Conservation (phyloP, 805 yeast genomes). For the Saccharomycodes ludwigii region DNA sequence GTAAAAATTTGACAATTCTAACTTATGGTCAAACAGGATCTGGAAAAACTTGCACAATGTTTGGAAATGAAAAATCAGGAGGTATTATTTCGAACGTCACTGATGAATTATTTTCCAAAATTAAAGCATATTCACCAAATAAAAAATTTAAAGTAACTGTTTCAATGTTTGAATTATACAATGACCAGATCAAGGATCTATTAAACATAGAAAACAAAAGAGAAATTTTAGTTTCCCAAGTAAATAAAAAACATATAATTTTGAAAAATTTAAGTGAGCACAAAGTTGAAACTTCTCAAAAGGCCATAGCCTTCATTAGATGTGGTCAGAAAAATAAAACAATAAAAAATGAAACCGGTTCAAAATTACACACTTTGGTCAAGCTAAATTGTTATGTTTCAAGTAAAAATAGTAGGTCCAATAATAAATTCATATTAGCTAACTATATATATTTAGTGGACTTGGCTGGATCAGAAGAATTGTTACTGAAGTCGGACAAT, state of each 20-base stretch:
- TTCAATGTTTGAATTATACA: slow-evolving; percentile 69
- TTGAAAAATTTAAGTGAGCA: too few relatives aligned
- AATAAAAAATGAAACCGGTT: too few relatives aligned
- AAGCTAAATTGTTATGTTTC: too few relatives aligned
- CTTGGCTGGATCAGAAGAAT: slow-evolving; percentile 85
- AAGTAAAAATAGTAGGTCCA: too few relatives aligned
- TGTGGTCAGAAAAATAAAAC: too few relatives aligned
- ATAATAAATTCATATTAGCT: too few relatives aligned
- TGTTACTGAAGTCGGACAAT: too few relatives aligned
- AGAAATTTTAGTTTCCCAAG: too few relatives aligned
- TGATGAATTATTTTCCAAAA: slow-evolving; percentile 47
- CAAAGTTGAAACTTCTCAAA: too few relatives aligned
- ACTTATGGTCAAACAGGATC: slow-evolving; percentile 76
- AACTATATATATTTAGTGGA: slow-evolving; percentile 68
- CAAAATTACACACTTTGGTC: too few relatives aligned
- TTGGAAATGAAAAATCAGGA: slow-evolving; percentile 39
- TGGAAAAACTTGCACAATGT: slow-evolving; percentile 69
- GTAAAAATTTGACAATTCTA: slow-evolving; percentile 65
- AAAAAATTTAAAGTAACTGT: slow-evolving; percentile 57
- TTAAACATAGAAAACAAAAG: slow-evolving; percentile 30
- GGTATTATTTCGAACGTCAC: slow-evolving; percentile 71
- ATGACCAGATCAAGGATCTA: slow-evolving; percentile 66
- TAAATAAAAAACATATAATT: too few relatives aligned
- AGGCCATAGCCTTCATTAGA: too few relatives aligned
- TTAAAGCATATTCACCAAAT: slow-evolving; percentile 33